These are phyloP conservation scores for Auricularia cornea DNA, from an alignment of 768 basidiomycete species.

Conservation along the genomic window DNA sequence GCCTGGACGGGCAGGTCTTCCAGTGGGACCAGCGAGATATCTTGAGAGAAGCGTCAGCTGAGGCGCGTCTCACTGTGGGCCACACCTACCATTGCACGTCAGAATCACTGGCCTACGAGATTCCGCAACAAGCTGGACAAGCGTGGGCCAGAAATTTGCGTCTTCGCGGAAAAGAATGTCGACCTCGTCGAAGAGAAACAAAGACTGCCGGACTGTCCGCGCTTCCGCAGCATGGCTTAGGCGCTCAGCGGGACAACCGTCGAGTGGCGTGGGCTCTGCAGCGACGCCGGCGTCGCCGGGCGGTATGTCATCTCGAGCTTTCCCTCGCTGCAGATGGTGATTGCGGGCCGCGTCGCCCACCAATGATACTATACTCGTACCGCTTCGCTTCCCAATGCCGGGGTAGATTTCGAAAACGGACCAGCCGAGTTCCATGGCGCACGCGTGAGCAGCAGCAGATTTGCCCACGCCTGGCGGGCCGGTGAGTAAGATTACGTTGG, in stretches of 20 bases:
- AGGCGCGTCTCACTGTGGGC: slow-evolving; percentile 1
- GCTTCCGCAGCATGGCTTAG: background rate
- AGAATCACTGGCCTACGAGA: slow-evolving; percentile 84
- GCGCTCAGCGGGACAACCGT: background rate
- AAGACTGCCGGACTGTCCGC: slow-evolving; percentile 58
- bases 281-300: background rate
- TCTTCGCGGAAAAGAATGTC: slow-evolving; percentile 90
- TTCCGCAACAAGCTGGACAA: slow-evolving; percentile 71
- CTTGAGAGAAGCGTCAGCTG: slow-evolving; percentile 31
- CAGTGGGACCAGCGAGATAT: slow-evolving; percentile 63
- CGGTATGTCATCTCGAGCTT: background rate
- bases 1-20: slow-evolving; percentile 70
- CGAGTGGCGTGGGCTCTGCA: background rate
- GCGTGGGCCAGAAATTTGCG: slow-evolving; percentile 73
- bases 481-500: slow-evolving; percentile 77
- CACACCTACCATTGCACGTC: slow-evolving; percentile 82
- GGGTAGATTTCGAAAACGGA: slow-evolving; percentile 96
- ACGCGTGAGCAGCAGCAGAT: slow-evolving; percentile 87
- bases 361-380: slow-evolving; percentile 64
- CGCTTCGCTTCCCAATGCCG: slow-evolving; percentile 84
- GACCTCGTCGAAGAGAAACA: slow-evolving; percentile 91
- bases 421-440: slow-evolving; percentile 89
- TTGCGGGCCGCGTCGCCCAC: slow-evolving; percentile 93
- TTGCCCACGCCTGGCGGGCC: slow-evolving; percentile 87
- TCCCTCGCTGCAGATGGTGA: slow-evolving; percentile 51